phyloP scores from a whole-genome alignment of 2,329 filamentous ascomycete species.

The Ophiostoma triangulosporum region DNA sequence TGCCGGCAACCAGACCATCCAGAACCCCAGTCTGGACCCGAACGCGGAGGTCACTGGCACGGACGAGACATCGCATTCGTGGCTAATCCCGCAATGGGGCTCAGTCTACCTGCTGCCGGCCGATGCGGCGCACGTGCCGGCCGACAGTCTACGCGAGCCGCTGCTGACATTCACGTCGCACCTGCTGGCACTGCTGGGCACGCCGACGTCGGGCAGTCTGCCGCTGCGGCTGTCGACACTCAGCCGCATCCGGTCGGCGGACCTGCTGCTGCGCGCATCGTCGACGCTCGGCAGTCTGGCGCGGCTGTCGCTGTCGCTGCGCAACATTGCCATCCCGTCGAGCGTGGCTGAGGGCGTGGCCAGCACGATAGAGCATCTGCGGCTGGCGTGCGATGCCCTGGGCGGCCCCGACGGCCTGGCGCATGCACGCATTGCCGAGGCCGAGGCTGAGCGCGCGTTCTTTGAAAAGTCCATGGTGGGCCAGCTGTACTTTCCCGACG shows the following conservation, averaged over 20 bases:
- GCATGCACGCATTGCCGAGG: conserved; percentile 73
- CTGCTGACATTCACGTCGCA: conserved; percentile 87
- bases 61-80: conserved; percentile 44
- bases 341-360: conserved; percentile 77
- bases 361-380: conserved; percentile 63
- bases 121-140: conserved; percentile 39
- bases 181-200: conserved; percentile 73
- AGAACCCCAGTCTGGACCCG: conserved; percentile 17
- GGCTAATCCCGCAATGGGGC: conserved; percentile 96
- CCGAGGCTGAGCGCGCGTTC: conserved; percentile 83
- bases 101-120: conserved; percentile 47
- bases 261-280: conserved; percentile 75
- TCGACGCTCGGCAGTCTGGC: conserved; percentile 90
- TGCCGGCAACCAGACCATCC: conserved; percentile 64
- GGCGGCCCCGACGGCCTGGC: conserved; percentile 54
- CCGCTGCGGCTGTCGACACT: conserved; percentile 76
- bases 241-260: conserved; percentile 71
- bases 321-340: conserved; percentile 80
- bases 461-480: conserved; percentile 99
- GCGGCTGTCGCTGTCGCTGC: conserved; percentile 67
- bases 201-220: conserved; percentile 69
- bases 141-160: conserved; percentile 57
- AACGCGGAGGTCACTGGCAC: conserved; percentile 20
- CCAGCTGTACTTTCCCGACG: conserved; percentile 95
- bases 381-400: conserved; percentile 61